A percentile compares a stretch with the other conserved stretches of the same genome.
These are phyloP conservation scores for Neurospora crassa DNA, from an alignment of 2,329 filamentous ascomycete genomes.

Conservation along the genomic window DNA sequence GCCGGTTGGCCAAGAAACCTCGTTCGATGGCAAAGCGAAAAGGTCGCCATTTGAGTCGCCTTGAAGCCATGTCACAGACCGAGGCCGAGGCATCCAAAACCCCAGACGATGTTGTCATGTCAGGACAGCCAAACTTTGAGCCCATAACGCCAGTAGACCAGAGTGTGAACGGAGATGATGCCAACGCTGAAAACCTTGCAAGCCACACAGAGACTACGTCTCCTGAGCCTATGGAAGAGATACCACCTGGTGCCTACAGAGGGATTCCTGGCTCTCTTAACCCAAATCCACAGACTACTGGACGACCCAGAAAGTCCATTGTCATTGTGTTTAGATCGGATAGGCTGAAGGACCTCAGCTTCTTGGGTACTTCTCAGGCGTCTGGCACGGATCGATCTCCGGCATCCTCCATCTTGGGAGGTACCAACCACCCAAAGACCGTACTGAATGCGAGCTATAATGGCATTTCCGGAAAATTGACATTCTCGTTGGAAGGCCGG, in stretches of 20 bases:
- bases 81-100: not conserved
- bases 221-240: not conserved
- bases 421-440: not conserved
- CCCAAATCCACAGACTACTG: slow-evolving; percentile 18
- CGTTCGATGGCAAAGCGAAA: slow-evolving; percentile 9
- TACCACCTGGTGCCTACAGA: slow-evolving; percentile 16
- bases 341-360: slow-evolving; percentile 17
- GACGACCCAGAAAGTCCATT: slow-evolving; percentile 23
- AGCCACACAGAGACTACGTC: not conserved
- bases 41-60: slow-evolving; percentile 4
- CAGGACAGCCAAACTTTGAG: not conserved
- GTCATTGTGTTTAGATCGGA: slow-evolving; percentile 22
- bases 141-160: not conserved
- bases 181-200: not conserved
- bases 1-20: slow-evolving; percentile 9
- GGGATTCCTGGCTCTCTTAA: slow-evolving; percentile 20
- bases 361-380: slow-evolving; percentile 3
- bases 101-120: not conserved
- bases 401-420: not conserved
- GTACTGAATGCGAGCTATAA: slow-evolving; percentile 12
- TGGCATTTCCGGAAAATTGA: slow-evolving; percentile 15
- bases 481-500: slow-evolving; percentile 6
- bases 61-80: not conserved
- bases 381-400: not conserved
- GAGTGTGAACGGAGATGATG: not conserved